Base-by-base conservation (phyloP, 495 filamentous ascomycete species). In the Penicillium steckii region DNA sequence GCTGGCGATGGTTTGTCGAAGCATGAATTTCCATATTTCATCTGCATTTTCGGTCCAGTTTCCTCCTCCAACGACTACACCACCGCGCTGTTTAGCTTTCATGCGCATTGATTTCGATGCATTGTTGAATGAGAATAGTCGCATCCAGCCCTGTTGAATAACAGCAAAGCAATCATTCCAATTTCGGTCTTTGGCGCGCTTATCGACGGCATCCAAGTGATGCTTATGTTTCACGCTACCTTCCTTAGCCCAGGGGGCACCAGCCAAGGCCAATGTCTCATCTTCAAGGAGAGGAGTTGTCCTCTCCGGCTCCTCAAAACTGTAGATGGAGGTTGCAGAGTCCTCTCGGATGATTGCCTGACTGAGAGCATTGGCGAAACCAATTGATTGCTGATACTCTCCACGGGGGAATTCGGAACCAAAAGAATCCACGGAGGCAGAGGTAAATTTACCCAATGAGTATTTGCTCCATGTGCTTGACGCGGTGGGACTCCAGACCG, bases 101-200 rank as follows among this genome's bases (percentile, higher is more conserved):
- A 84, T 81, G 13, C 88, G 83, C 64, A 85, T 77, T 0, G 87
- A 87, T 59, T 91, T 91, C 50, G 76, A 80, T 2, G 85, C 80
- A 15, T 85, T 83, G 50, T 70, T 80, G 75, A 99, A 99, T 0
- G 90, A 93, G 69, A 99, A 99, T 3, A 99, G 77, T 27, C 89
- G 90, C 79, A 99, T 84, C 71, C 86, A 90, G n/a, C 94, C 94
- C 59, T 94, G 95, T 56, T 96, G 90, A 52, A 99, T 88, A 32
- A 99, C 94, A n/a, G 93, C 95, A 65, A 99, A 99, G 46, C 90
- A 90, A 56, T 97, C 92, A 46, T 79, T 85, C 94, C 94, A 99
- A 48, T 88, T 90, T 22, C 92, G 81, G 61, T 96, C 90, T 67
- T 91, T 96, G 46, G 93, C 88, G 59, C 87, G 85, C 77, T 94